Conservation (phyloP, 2,329 filamentous ascomycete genomes). For the Trichoderma sp. region DNA sequence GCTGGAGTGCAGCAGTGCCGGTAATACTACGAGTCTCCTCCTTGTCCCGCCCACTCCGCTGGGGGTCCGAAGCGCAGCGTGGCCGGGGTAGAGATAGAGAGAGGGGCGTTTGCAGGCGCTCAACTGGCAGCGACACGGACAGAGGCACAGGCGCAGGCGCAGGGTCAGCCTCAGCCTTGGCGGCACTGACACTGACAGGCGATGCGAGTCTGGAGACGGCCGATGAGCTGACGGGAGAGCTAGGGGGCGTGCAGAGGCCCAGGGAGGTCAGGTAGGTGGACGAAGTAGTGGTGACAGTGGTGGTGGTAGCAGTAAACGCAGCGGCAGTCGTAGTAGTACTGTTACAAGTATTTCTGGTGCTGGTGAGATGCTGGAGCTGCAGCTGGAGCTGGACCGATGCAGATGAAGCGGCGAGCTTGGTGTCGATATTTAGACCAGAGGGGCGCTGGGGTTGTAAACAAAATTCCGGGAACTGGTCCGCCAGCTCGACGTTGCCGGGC, state of each 20-base stretch:
- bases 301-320: neutral
- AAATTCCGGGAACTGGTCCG: slow-evolving; percentile 19
- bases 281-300: neutral
- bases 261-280: neutral
- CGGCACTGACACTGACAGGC: slow-evolving; percentile 5
- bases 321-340: neutral
- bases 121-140: neutral
- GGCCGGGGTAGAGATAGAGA: slow-evolving; percentile 18
- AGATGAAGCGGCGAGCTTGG: neutral
- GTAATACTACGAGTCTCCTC: slow-evolving; percentile 5
- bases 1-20: slow-evolving; percentile 8
- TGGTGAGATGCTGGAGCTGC: neutral
- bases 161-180: neutral
- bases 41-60: slow-evolving; percentile 17
- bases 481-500: slow-evolving; percentile 19
- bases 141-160: neutral
- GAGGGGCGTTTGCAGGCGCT: slow-evolving; percentile 10
- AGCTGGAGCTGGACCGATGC: neutral
- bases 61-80: slow-evolving; percentile 13
- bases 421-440: neutral
- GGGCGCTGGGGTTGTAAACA: slow-evolving; percentile 17
- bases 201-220: slow-evolving; percentile 10
- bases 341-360: neutral
- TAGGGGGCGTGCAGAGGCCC: slow-evolving; percentile 6
- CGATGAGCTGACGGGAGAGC: slow-evolving; percentile 5